Percentiles rank a stretch among this genome's conserved stretches.
Conservation (phyloP, 176 grass and related monocot species). For the Sorghum bicolor region DNA sequence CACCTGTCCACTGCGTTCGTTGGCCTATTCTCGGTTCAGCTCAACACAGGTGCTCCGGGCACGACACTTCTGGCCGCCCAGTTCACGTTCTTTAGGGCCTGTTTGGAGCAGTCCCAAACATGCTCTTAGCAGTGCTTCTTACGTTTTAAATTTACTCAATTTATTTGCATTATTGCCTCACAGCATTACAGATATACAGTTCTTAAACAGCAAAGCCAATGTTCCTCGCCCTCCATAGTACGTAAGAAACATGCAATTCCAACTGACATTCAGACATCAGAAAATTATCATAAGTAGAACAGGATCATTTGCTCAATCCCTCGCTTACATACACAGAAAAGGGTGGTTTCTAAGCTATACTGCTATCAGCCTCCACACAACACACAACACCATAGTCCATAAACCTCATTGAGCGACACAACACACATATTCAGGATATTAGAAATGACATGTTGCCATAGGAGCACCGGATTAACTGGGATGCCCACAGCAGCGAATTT, state of each 20-base stretch:
- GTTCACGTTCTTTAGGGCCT: too few species aligned
- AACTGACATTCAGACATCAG: background rate
- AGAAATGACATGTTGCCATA: background rate
- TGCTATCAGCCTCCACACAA: background rate
- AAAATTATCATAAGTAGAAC: background rate
- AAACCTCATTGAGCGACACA: background rate
- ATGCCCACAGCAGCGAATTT: background rate
- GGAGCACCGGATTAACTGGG: background rate
- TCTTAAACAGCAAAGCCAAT: background rate
- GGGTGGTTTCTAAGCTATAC: background rate
- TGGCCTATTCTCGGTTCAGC: too few species aligned
- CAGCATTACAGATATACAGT: background rate
- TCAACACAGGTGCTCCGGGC: background rate
- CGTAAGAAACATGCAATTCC: background rate
- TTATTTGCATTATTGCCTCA: background rate
- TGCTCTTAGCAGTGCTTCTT: background rate
- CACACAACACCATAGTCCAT: background rate
- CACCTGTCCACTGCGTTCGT: background rate
- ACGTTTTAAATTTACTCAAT: background rate
- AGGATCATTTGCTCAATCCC: background rate
- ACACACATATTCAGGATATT: background rate
- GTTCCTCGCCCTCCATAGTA: background rate
- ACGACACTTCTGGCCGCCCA: background rate
- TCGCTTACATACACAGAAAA: background rate
- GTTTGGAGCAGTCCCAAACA: too few species aligned